phyloP scores from a whole-genome alignment of 139 green algal species.

The Tetradesmus obliquus region DNA sequence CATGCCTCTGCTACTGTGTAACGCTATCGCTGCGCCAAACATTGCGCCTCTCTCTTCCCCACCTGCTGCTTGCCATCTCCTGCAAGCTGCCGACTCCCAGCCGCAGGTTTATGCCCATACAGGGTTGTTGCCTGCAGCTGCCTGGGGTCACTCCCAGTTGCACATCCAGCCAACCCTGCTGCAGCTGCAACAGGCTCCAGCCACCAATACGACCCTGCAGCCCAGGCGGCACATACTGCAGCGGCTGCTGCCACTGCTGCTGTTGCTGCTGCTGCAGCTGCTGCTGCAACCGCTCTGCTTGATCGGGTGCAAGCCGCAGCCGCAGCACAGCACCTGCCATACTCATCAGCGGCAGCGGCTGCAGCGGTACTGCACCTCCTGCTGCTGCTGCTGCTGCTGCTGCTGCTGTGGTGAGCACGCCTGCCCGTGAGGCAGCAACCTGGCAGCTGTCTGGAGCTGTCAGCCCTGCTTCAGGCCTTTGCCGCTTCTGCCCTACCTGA shows the following conservation, averaged over 20 bases:
- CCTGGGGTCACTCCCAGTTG: not conserved
- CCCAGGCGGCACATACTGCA: not conserved
- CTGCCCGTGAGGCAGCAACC: not conserved
- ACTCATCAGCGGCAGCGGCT: not conserved
- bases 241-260: not conserved
- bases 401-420: not conserved
- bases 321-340: not conserved
- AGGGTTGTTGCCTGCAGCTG: not conserved
- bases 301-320: not conserved
- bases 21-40: too few species aligned
- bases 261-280: not conserved
- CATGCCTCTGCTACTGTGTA: too few species aligned
- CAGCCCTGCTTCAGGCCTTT: not conserved
- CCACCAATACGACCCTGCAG: not conserved
- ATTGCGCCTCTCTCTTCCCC: not conserved
- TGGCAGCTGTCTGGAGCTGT: not conserved
- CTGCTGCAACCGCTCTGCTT: not conserved
- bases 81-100: not conserved
- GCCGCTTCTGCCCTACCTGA: not conserved
- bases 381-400: not conserved
- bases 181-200: too few species aligned
- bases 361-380: not conserved
- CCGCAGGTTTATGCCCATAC: constrained; percentile 12
- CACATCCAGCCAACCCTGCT: not conserved
- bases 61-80: constrained; percentile 9